Evolutionary conservation across 139 green algal species (phyloP).

Genomic region (Chlorella sp.): DNA sequence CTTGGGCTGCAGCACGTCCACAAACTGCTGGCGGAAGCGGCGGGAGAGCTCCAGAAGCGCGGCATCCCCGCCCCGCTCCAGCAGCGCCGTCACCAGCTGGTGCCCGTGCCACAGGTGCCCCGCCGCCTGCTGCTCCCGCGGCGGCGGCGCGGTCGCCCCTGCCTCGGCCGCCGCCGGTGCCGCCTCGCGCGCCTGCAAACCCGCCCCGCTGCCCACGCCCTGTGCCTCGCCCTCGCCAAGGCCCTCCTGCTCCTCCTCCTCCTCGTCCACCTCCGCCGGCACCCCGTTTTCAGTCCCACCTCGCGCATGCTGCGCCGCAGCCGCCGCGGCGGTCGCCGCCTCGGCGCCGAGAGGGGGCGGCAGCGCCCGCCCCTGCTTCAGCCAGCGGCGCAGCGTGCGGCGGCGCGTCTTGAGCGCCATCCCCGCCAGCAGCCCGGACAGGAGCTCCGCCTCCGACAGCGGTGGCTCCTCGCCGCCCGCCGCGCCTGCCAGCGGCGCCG

Average conservation of each 20-base stretch:
- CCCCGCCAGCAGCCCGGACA: slow-evolving; percentile 6
- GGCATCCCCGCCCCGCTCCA: slow-evolving; percentile 48
- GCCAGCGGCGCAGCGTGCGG: slow-evolving; percentile 29
- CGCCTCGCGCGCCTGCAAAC: too few relatives aligned
- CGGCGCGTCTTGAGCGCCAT: background rate
- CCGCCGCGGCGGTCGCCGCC: slow-evolving; percentile 15
- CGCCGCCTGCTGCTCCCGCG: background rate
- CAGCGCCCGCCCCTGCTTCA: slow-evolving; percentile 7
- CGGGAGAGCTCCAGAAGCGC: slow-evolving; percentile 54
- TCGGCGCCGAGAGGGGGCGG: slow-evolving; percentile 12
- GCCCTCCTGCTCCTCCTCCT: background rate
- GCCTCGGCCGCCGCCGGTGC: background rate
- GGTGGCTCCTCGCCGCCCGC: background rate
- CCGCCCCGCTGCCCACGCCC: slow-evolving; percentile 7
- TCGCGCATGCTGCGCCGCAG: too few relatives aligned
- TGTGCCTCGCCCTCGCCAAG: background rate
- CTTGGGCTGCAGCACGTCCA: slow-evolving; percentile 57
- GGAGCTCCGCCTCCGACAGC: too few relatives aligned
- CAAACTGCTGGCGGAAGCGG: slow-evolving; percentile 65
- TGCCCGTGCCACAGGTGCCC: slow-evolving; percentile 73
- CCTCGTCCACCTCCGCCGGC: background rate
- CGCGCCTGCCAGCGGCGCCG: background rate
- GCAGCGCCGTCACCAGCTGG: slow-evolving; percentile 55
- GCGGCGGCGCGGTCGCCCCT: background rate
- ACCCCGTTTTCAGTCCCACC: background rate